Base-by-base conservation (phyloP, 2,329 filamentous ascomycete genomes). In the Gliomastix tumulicola region DNA sequence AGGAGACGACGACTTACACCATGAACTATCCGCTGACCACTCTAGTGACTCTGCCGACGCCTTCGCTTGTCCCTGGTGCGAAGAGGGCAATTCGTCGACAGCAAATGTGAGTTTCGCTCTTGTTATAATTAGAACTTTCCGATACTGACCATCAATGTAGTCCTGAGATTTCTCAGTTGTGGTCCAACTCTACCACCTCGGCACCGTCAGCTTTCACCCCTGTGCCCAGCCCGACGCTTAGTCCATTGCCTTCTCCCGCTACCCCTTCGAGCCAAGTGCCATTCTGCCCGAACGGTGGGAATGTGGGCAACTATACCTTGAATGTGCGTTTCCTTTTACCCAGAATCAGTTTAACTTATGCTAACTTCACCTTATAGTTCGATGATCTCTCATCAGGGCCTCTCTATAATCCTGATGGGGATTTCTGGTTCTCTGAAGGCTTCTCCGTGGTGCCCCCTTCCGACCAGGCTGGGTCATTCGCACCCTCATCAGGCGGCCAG, bases 381-480 rank as follows among this genome's bases (percentile, higher is more conserved):
- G 61, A 65, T 36, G 46, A 51, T 13, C 39, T 53, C 6, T 50
- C 49, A n/a, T 40, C 52, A 7, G 62, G 62, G 0, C 60, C 60
- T 9, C 47, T 65, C 3, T 60, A 62, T 46, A 65, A 65, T 17
- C 62, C 62, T 2, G 49, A 53, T 15, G 51, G 57, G 7, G 56
- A 60, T 32, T 50, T 64, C 20, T 65, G 62, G 62, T 65, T 65
- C 38, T 65, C 62, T 19, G 51, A 60, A 39, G 62, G 62, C 3
- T 65, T 65, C 38, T 46, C 62, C 6, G 49, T 65, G 32, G 54
- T 55, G 2, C 60, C 62, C 4, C 56, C 56, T 18, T 55, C 56
- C 8, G 47, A 52, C 4, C 48, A 57, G 16, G 41, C 48, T 10
- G 52, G 59, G 25, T 53, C 57, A 2, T 65, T 57, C 28, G 40